phyloP scores from a whole-genome alignment of 2,329 filamentous ascomycete genomes.

The Lithohypha guttulata region DNA sequence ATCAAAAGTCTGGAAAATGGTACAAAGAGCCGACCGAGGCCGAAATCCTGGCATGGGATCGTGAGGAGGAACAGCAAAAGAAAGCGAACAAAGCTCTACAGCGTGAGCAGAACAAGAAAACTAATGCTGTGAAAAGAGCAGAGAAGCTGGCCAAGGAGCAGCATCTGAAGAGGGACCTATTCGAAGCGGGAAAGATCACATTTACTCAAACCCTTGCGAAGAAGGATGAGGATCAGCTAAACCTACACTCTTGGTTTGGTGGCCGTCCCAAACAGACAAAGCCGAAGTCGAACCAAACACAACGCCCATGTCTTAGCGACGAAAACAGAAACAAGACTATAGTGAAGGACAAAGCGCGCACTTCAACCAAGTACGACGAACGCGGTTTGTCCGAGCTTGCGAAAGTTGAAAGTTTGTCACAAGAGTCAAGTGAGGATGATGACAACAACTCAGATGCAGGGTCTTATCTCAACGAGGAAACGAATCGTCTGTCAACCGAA shows the following conservation, averaged over 20 bases:
- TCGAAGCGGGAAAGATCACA: slow-evolving; percentile 17
- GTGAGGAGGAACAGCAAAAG: slow-evolving; percentile 16
- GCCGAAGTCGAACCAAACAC: not conserved
- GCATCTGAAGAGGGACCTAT: slow-evolving; percentile 14
- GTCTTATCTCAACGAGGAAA: too few species aligned
- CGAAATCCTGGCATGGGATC: slow-evolving; percentile 14
- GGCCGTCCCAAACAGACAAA: slow-evolving; percentile 1
- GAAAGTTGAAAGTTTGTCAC: not conserved
- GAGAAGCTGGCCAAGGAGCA: slow-evolving; percentile 19
- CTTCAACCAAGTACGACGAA: not conserved
- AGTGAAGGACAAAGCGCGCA: not conserved
- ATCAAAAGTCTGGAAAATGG: slow-evolving; percentile 17
- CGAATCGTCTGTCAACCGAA: not conserved
- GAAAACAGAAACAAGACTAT: not conserved
- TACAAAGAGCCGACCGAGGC: slow-evolving; percentile 7
- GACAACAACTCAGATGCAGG: not conserved
- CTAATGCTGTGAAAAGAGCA: slow-evolving; percentile 13
- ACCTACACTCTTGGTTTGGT: slow-evolving; percentile 9
- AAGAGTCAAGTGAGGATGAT: not conserved
- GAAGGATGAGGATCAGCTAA: slow-evolving; percentile 7
- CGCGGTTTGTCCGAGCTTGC: not conserved
- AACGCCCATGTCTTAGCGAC: not conserved
- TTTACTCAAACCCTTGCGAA: slow-evolving; percentile 8
- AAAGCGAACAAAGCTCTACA: slow-evolving; percentile 16
- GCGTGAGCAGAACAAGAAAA: slow-evolving; percentile 17